Base-by-base conservation (phyloP, 73 alveolate species). In the Uronychia binucleata region DNA sequence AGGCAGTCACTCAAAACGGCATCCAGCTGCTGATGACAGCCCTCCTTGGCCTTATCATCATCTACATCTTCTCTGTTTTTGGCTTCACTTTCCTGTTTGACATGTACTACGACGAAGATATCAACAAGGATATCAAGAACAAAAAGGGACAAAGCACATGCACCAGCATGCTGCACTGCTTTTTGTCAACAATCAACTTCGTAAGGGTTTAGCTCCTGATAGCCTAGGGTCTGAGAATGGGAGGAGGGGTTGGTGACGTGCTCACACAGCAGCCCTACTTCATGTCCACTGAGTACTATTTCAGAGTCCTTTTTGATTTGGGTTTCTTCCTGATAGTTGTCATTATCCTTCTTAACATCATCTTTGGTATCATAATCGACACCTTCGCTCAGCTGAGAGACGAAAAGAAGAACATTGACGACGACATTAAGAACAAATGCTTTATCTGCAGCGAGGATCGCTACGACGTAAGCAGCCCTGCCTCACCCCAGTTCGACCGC, bases 371-470 rank as follows among this genome's bases (percentile, higher is more conserved):
- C 34, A 96, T 96, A 46, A 89, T 96, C 57, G 98, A 96, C 82
- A 91, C 98, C 67, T 96, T 96, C 91, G 97, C 97, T 19, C 96
- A 94, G 30, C 86, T 96, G 86, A 95, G 99, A 93, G 97, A 93
- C 58, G 81, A 95, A 46, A 88, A 93, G 14, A 89, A 89, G 82
- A 88, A 91, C 79, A 93, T 88, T 32, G 96, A 93, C 77, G 90
- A 88, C 46, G 99, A 96, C 85, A 93, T 88, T 59, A 93, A 86
- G 57, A 90, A 91, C 88, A 88, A 80, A 13, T 96, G 99, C 83
- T 94, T 87, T 77, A 96, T 96, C 14, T 96, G 99, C 81, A 90
- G 88, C 74, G 77, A 91, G 27, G 96, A 95, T 77, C 91, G 95
- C 79, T 89, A 88, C 30, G 79, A 91, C 29, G 78, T 67, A 67